Evolutionary conservation across 2,329 filamentous ascomycete genomes (phyloP), one percentile per base, ranked within the genome.

Genomic region (Pseudogymnoascus sp.): DNA sequence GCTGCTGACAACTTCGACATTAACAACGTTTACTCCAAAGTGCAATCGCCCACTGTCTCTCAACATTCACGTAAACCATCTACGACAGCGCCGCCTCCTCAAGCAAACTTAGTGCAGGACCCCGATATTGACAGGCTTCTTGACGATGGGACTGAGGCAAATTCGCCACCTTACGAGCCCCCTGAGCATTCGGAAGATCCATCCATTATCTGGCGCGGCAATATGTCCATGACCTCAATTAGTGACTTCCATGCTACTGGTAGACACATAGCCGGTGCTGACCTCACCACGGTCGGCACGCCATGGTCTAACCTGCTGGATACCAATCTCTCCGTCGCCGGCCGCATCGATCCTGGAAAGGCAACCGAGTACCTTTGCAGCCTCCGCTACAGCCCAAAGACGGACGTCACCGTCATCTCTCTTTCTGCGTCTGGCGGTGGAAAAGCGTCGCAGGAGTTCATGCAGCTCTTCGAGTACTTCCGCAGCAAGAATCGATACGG

Each of bases 341-440:
- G 90, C 1, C 85, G 94, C 16, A 94, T 99, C 63, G 84, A 89
- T 59, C 85, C 90, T 66, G 82, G 88, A 63, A 88, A 88, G 65
- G 94, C 93, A 9, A 91, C 91, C 61, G 90, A 95, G 64, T 99
- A 99, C 69, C 85, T 99, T 0, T 94, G 91, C 70, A 86, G 90
- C 58, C 79, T 97, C 63, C 85, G 91, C 11, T 95, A 90, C 73
- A 93, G 88, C 70, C 82, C 83, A 59, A 86, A 86, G 58, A 92
- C 90, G 2, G 94, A 97, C 69, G 85, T 99, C 5, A 82, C 91
- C 1, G 89, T 97, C 20, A 83, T 95, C 18, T 84, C 85, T 47
- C 75, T 97, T 34, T 81, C 81, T 16, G 82, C 85, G 1, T 82
- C 85, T 1, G 84, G 87, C 20, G 57, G 37, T 18, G 79, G 85